These are phyloP conservation scores for Paraglomus occultum DNA, from an alignment of 192 early-diverging fungal genomes.

Conservation along the genomic window DNA sequence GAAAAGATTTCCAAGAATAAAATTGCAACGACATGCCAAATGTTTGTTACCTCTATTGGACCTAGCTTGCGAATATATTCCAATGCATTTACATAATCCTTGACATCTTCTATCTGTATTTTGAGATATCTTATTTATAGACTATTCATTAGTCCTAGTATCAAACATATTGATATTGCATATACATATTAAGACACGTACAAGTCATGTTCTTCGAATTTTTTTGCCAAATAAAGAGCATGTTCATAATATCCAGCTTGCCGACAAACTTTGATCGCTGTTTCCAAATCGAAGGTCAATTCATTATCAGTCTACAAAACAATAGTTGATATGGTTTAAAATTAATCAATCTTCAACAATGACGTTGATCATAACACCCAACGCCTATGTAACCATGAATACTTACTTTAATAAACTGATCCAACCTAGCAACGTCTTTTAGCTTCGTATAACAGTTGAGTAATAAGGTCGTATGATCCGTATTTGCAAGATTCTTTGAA, in stretches of 20 bases:
- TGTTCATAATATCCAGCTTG: constrained; percentile 89
- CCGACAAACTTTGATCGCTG: constrained; percentile 89
- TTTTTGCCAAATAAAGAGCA: constrained; percentile 86
- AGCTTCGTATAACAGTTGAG: constrained; percentile 98
- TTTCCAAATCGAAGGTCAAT: constrained; percentile 90
- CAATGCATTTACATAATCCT: constrained; percentile 73
- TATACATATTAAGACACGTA: constrained; percentile 34
- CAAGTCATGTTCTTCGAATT: constrained; percentile 77
- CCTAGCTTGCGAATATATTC: constrained; percentile 67
- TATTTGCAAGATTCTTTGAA: constrained; percentile 78
- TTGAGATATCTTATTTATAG: constrained; percentile 66
- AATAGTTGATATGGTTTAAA: background rate
- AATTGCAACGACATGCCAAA: background rate
- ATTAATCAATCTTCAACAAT: background rate
- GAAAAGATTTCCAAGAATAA: background rate
- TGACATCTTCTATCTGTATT: constrained; percentile 87
- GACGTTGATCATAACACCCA: background rate
- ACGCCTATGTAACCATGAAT: background rate
- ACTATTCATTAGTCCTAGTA: background rate
- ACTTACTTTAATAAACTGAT: constrained; percentile 82
- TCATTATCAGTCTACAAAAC: constrained; percentile 61
- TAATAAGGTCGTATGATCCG: constrained; percentile 94
- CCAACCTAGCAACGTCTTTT: constrained; percentile 79
- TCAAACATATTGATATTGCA: background rate
- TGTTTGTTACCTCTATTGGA: constrained; percentile 39